phyloP scores from a whole-genome alignment of 257 asterid species.

The Lithospermum erythrorhizon region DNA sequence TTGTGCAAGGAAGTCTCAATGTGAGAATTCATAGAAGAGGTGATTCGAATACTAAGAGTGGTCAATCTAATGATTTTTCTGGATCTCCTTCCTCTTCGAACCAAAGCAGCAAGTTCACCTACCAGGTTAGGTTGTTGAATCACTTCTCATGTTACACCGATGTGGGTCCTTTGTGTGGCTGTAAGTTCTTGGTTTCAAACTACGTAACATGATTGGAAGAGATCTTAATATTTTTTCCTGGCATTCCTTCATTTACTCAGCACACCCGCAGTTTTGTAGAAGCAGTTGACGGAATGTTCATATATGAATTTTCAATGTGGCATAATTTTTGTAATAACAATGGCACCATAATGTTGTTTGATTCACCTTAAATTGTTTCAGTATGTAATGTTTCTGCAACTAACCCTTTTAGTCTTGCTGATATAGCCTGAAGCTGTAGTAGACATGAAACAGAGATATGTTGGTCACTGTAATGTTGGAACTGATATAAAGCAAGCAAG shows the following conservation, averaged over 20 bases:
- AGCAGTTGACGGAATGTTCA: neutral
- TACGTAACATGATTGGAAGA: too few relatives aligned
- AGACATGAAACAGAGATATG: constrained; percentile 88
- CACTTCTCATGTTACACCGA: constrained; percentile 1
- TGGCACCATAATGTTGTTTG: neutral
- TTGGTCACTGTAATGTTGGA: constrained; percentile 88
- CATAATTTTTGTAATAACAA: too few relatives aligned
- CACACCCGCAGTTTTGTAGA: neutral
- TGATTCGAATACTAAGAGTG: constrained; percentile 43
- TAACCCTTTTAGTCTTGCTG: constrained; percentile 11
- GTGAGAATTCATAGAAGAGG: constrained; percentile 53
- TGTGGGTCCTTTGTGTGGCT: neutral
- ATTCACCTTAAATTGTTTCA: neutral
- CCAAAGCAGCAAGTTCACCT: constrained; percentile 40
- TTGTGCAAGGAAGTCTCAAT: constrained; percentile 58
- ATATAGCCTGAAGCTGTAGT: constrained; percentile 72
- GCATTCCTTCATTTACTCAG: neutral
- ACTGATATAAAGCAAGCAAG: constrained; percentile 98
- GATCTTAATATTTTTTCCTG: neutral
- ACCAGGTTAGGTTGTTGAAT: constrained; percentile 43
- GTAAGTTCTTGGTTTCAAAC: too few relatives aligned
- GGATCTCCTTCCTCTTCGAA: constrained; percentile 29
- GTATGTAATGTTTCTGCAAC: constrained; percentile 1
- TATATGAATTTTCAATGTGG: too few relatives aligned
- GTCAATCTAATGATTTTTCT: constrained; percentile 34